Base-by-base conservation (phyloP, 1,284 basidiomycete genomes). In the Ganoderma sinense region DNA sequence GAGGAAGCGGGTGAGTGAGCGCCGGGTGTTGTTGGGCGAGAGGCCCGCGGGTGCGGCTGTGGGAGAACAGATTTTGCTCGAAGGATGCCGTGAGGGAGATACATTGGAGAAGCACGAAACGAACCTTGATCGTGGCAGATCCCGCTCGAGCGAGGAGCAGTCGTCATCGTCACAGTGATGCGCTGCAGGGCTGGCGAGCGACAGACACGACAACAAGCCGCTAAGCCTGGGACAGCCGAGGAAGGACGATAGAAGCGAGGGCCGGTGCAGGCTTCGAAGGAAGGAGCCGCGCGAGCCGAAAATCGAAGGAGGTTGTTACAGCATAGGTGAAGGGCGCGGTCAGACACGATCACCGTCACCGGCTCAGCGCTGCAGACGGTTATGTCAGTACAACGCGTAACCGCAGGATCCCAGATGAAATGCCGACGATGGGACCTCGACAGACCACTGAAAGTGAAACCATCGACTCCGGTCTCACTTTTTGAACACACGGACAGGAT, bases 71-170 rank as follows among this genome's bases (percentile, higher is more conserved):
- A 13, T 62, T 62, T 45, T 20, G 20, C 55, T 31, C 10, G 11
- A 39, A 59, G 55, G 31, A 39, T 39, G 56, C 31, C 33, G 31
- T 59, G 33, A 33, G 33, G 8, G 56, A 56, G 29, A 18, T 56
- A 18, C 31, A 56, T 56, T 56, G 53, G 31, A 31, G 56, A 59
- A 59, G 56, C 31, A 20, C 18, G 56, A 39, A 39, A 23, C 20
- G 56, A 59, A 59, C 20, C 18, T 39, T n/a, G 56, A 59, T 62
- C 60, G 29, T 63, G 62, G 33, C 48, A 64, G 62, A 64, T 64
- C 48, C 62, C 48, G 48, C 39, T 40, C 48, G 48, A 55, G 40
- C n/a, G 56, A 33, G 16, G 16, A 20, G 29, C 33, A 58, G 31
- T 36, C 55, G 33, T 39, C 31, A 39, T 39, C 56, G 20, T 59